Evolutionary conservation across 2,329 filamentous ascomycete genomes (phyloP).

Genomic region (Passalora sequoiae): DNA sequence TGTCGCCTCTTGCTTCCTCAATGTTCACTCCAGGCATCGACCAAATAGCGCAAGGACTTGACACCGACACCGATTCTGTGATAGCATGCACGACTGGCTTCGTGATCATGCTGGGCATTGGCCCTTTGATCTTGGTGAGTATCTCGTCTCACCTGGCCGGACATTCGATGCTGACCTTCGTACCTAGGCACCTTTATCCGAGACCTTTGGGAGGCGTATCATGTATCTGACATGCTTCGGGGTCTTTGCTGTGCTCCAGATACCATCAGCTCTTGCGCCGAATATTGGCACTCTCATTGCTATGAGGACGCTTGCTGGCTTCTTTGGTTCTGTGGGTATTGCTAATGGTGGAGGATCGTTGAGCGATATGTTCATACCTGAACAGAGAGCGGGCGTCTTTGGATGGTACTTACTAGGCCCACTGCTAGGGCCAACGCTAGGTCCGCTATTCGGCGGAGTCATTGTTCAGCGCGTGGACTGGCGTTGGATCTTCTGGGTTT

Average conservation of each 20-base stretch:
- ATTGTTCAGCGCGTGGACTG: constrained; percentile 9
- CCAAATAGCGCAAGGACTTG: constrained; percentile 46
- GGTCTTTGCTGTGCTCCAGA: constrained; percentile 44
- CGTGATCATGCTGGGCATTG: constrained; percentile 47
- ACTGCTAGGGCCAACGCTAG: constrained; percentile 39
- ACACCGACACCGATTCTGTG: constrained; percentile 39
- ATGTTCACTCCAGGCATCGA: constrained; percentile 51
- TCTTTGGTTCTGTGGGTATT: constrained; percentile 48
- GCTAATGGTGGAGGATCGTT: constrained; percentile 50
- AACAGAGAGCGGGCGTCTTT: constrained; percentile 43
- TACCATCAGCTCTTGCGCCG: constrained; percentile 45
- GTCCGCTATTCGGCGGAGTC: constrained; percentile 38
- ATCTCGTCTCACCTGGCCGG: neutral
- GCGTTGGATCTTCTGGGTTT: constrained; percentile 41
- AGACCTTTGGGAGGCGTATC: constrained; percentile 44
- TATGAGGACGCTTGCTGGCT: constrained; percentile 44
- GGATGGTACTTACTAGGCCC: constrained; percentile 44
- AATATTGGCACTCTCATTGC: constrained; percentile 44
- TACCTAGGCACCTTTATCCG: constrained; percentile 36
- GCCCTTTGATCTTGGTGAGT: constrained; percentile 42
- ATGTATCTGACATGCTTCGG: constrained; percentile 45
- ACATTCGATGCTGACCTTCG: neutral
- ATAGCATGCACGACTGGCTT: constrained; percentile 50
- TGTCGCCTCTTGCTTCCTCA: constrained; percentile 45
- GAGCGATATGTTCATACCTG: constrained; percentile 48